Percentiles rank a stretch among this genome's conserved stretches.
These are phyloP conservation scores for Phaffomyces antillensis DNA, from an alignment of 805 yeast genomes.

Conservation along the genomic window DNA sequence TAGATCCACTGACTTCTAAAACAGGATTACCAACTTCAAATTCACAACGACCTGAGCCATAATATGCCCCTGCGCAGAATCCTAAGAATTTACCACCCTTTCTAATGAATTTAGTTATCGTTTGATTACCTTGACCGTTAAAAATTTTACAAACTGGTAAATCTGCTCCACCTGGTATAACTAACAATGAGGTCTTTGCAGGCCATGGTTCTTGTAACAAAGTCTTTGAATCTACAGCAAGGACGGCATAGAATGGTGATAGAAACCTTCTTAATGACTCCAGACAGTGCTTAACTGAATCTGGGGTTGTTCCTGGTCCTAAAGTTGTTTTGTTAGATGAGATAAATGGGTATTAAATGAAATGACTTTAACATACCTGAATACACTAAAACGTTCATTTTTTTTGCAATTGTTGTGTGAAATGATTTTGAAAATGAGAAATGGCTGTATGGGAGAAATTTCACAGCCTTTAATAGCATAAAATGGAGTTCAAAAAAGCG, in stretches of 20 bases:
- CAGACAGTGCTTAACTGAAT: conserved; percentile 76
- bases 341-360: no score
- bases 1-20: conserved; percentile 77
- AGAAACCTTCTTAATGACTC: conserved; percentile 68
- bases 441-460: background rate
- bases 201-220: conserved; percentile 84
- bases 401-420: conserved; percentile 1
- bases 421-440: background rate
- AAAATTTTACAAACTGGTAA: conserved; percentile 71
- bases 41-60: conserved; percentile 65
- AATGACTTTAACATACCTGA: conserved; percentile 31
- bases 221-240: conserved; percentile 55
- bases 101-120: conserved; percentile 56
- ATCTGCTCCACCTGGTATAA: conserved; percentile 97
- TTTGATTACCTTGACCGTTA: conserved; percentile 59
- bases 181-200: conserved; percentile 67
- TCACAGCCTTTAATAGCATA: conserved; percentile 1
- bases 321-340: background rate
- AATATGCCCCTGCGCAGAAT: conserved; percentile 95
- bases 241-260: conserved; percentile 86
- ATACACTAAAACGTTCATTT: conserved; percentile 72
- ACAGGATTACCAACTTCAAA: conserved; percentile 68
- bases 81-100: conserved; percentile 83
- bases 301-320: conserved; percentile 81
- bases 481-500: background rate